A percentile compares a stretch with the other conserved stretches of the same genome.
These are phyloP conservation scores for Claviceps pusilla DNA, from an alignment of 2,329 filamentous ascomycete genomes.

Conservation along the genomic window DNA sequence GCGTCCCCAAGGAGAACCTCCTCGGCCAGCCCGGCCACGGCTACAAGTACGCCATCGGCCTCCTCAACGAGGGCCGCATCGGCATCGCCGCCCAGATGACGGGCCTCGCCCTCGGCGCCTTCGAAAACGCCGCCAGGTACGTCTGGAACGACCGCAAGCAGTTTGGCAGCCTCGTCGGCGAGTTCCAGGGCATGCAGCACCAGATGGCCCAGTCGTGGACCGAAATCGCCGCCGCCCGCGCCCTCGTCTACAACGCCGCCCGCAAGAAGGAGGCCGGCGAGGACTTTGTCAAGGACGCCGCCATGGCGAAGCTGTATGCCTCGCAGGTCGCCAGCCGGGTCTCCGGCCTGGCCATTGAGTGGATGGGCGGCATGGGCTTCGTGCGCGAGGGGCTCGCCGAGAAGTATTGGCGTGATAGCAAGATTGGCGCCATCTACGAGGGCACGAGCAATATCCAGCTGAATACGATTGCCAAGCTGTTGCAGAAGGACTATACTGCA, in stretches of 20 bases:
- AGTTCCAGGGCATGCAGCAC: slow-evolving; percentile 99
- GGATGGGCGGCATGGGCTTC: slow-evolving; percentile 99
- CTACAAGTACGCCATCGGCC: slow-evolving; percentile 92
- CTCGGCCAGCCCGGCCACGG: slow-evolving; percentile 80
- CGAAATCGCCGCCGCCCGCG: slow-evolving; percentile 81
- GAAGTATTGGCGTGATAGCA: slow-evolving; percentile 95
- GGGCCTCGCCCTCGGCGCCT: slow-evolving; percentile 82
- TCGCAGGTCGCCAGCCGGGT: slow-evolving; percentile 86
- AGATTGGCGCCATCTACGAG: slow-evolving; percentile 97
- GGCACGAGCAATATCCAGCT: slow-evolving; percentile 68
- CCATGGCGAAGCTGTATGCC: slow-evolving; percentile 94
- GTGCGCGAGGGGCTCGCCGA: slow-evolving; percentile 90
- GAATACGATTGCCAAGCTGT: slow-evolving; percentile 47
- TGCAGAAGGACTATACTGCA: slow-evolving; percentile 46
- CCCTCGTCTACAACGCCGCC: slow-evolving; percentile 87
- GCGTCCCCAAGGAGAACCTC: slow-evolving; percentile 75
- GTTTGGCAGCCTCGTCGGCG: slow-evolving; percentile 82
- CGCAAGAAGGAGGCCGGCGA: slow-evolving; percentile 96
- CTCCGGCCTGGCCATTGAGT: slow-evolving; percentile 76
- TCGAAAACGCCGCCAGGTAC: slow-evolving; percentile 83
- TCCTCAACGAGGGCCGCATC: slow-evolving; percentile 93
- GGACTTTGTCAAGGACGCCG: slow-evolving; percentile 87
- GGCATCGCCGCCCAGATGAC: slow-evolving; percentile 99
- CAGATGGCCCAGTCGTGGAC: slow-evolving; percentile 93
- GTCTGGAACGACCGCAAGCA: slow-evolving; percentile 98